phyloP scores from a whole-genome alignment of 1,284 basidiomycete genomes.

The Tremellales sp. region DNA sequence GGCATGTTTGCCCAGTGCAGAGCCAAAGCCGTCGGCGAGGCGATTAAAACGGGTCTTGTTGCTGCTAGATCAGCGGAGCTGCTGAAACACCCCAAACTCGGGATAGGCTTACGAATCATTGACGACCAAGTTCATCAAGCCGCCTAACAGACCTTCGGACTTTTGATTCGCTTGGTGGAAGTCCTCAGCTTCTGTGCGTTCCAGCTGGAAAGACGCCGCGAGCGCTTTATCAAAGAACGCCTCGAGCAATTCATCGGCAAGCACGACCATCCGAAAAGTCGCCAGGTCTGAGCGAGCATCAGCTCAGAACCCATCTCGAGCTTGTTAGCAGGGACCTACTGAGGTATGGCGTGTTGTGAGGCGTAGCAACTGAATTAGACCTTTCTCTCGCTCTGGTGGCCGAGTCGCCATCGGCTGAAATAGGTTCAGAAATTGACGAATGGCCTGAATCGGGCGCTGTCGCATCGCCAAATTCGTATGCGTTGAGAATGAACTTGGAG shows the following conservation, averaged over 20 bases:
- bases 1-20: slow-evolving; percentile 79
- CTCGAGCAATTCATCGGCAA: slow-evolving; percentile 90
- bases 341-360: slow-evolving; percentile 74
- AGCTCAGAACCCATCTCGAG: neutral
- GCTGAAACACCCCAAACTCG: neutral
- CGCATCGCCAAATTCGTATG: slow-evolving; percentile 92
- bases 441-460: slow-evolving; percentile 58
- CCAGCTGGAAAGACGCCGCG: slow-evolving; percentile 77
- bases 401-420: slow-evolving; percentile 48
- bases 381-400: slow-evolving; percentile 54
- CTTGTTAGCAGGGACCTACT: slow-evolving; percentile 42
- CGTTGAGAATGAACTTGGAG: slow-evolving; percentile 92
- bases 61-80: slow-evolving; percentile 11
- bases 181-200: slow-evolving; percentile 58
- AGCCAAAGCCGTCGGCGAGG: slow-evolving; percentile 87
- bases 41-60: slow-evolving; percentile 46
- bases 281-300: slow-evolving; percentile 34
- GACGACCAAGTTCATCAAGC: slow-evolving; percentile 80
- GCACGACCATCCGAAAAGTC: slow-evolving; percentile 94
- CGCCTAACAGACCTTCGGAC: slow-evolving; percentile 65
- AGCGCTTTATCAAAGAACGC: slow-evolving; percentile 91
- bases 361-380: slow-evolving; percentile 37
- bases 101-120: slow-evolving; percentile 59
- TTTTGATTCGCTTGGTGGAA: slow-evolving; percentile 52
- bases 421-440: slow-evolving; percentile 40